Evolutionary conservation across 2,329 filamentous ascomycete genomes (phyloP), one percentile per base, ranked within the genome.

Genomic region (Whalleya microplaca): DNA sequence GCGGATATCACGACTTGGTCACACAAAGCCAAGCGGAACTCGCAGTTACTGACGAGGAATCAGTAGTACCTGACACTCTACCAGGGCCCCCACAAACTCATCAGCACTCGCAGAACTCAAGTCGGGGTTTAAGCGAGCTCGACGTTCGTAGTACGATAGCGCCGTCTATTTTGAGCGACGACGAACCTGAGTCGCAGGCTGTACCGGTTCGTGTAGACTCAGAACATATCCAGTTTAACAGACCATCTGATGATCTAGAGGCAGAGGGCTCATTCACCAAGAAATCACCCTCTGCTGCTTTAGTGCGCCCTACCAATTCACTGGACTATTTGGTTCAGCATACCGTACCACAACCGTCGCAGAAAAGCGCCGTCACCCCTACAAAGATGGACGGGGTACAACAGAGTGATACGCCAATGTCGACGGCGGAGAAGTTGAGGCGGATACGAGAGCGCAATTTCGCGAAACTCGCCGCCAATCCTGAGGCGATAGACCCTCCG

Each of bases 71-170:
- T 21, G 53, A 62, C 20, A 64, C 62, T 18, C 45, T 40, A 18
- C 44, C 21, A 10, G 41, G 50, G 8, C 53, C 53, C 44, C 45
- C 21, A 2, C 51, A 51, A 8, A 21, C 18, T 8, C 51, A 58
- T 21, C 46, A 40, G 44, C 32, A 57, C 18, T 61, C 63, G 10
- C 65, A 66, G 41, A 41, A 56, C 20, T 66, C 62, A 12, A 65
- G 62, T 55, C 68, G 68, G 52, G 66, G 65, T 41, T 50, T 69
- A 41, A 64, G 59, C 37, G 67, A 67, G 50, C 54, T 69, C 32
- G 56, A 67, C 59, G 61, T 57, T 49, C 69, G 69, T 58, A 67
- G 48, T 48, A 65, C 62, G 50, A 66, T 53, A 59, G 53, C 58
- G 27, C 59, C 66, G n/a, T 62, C 60, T 51, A 41, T 48, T 53